Evolutionary conservation across 192 early-diverging fungal species (phyloP).

Genomic region (Powellomyces hirtus): DNA sequence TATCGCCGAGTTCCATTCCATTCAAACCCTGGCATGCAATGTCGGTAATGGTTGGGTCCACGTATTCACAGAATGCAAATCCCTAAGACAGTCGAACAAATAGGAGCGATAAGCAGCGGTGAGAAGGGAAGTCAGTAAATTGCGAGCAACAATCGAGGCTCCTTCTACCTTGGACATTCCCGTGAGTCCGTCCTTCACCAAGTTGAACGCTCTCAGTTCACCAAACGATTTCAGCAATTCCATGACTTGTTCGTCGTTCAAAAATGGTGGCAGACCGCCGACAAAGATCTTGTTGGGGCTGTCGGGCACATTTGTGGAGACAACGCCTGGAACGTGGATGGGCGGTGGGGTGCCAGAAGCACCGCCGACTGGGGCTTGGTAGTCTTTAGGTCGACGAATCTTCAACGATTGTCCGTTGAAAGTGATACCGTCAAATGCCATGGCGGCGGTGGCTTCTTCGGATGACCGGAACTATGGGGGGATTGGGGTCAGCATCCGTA

Average conservation of each 20-base stretch:
- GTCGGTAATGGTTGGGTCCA: slow-evolving; percentile 84
- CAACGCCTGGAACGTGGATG: slow-evolving; percentile 65
- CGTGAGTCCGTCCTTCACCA: slow-evolving; percentile 81
- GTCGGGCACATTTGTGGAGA: slow-evolving; percentile 90
- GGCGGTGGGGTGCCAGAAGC: slow-evolving; percentile 52
- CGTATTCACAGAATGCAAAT: slow-evolving; percentile 96
- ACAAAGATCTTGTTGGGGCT: slow-evolving; percentile 93
- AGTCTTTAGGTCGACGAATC: slow-evolving; percentile 94
- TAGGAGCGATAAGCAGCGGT: background rate
- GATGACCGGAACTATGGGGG: slow-evolving; percentile 71
- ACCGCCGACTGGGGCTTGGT: slow-evolving; percentile 57
- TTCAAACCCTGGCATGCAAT: slow-evolving; percentile 93
- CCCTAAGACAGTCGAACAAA: slow-evolving; percentile 57
- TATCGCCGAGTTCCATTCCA: slow-evolving; percentile 92
- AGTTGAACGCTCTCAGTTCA: slow-evolving; percentile 84
- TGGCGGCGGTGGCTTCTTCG: slow-evolving; percentile 85
- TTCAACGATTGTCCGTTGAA: slow-evolving; percentile 81
- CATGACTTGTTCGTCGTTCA: slow-evolving; percentile 91
- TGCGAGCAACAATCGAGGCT: background rate
- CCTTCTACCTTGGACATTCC: slow-evolving; percentile 68
- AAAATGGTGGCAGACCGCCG: slow-evolving; percentile 83
- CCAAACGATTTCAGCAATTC: slow-evolving; percentile 95
- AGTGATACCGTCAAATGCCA: slow-evolving; percentile 90
- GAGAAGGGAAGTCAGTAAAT: background rate
- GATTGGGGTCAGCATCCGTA: background rate